Evolutionary conservation across 345 rosid species (phyloP), one percentile per base, ranked within the genome.

Genomic region (Gossypium longicalyx): DNA sequence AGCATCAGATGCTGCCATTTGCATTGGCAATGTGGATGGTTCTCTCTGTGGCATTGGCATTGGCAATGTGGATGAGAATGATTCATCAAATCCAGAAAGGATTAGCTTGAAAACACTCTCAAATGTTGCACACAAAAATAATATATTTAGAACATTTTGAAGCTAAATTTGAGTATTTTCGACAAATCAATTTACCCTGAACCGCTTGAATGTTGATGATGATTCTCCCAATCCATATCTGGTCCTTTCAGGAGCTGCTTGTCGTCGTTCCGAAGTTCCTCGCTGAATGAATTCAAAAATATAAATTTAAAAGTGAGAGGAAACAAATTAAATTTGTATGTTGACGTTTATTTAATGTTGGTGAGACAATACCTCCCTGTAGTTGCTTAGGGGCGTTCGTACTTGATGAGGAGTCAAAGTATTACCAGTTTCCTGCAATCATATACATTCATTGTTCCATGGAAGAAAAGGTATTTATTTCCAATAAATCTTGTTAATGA

Each of bases 201-300:
- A 8, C 27, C 81, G 83, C 54, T 81, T 84, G 47, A 52, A 70
- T 22, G 16, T 20, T 1, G 61, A 52, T 29, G 73, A 56, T 48
- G 80, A 47, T 59, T 73, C 80, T 34, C 74, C 79, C 12, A 25
- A 0, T 44, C 72, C 79, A 58, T 34, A 62, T 12, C 51, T 43
- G 66, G 19, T 72, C 12, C 70, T 63, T n/a, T 27, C 22, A 66
- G 11, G 52, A 60, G 41, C 41, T 12, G 41, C 1, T 5, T 29
- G 67, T 29, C 45, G 64, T 4, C 19, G 56, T 41, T 61, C 43
- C 4, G 16, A 12, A 69, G 19, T 62, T 76, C 9, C 48, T 19
- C 52, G 44, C 80, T 78, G 25, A 45, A 54, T 17, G 13, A 67
- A 67, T 47, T 67, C 15, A 25, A 47, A 54, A 27, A 54, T 9